These are phyloP conservation scores for Trametes hirsuta DNA, from an alignment of 1,284 basidiomycete genomes.

Conservation along the genomic window DNA sequence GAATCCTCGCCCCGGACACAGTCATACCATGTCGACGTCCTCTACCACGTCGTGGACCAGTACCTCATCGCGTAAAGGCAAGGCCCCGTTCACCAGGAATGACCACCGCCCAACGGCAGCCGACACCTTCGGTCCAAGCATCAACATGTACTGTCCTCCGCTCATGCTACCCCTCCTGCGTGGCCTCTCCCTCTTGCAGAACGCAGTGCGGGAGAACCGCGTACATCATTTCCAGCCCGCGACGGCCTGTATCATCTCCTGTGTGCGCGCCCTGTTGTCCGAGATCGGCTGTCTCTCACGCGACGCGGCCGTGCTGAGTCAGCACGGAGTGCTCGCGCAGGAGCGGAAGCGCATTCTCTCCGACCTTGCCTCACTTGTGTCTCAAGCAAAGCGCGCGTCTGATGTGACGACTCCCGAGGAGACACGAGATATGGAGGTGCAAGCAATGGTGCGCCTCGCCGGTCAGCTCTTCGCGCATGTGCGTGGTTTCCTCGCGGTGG, in stretches of 20 bases:
- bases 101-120: slow-evolving; percentile 51
- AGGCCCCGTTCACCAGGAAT: slow-evolving; percentile 36
- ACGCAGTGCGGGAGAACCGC: slow-evolving; percentile 78
- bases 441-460: slow-evolving; percentile 72
- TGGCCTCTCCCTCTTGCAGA: slow-evolving; percentile 84
- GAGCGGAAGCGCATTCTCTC: slow-evolving; percentile 86
- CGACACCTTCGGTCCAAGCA: slow-evolving; percentile 47
- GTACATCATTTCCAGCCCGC: slow-evolving; percentile 84
- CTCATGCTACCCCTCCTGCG: slow-evolving; percentile 82
- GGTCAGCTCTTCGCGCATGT: slow-evolving; percentile 78
- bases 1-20: slow-evolving; percentile 39
- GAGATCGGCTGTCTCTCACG: slow-evolving; percentile 87
- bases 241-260: slow-evolving; percentile 90
- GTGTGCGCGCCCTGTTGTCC: slow-evolving; percentile 88
- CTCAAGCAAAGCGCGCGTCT: slow-evolving; percentile 81
- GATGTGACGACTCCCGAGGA: slow-evolving; percentile 53
- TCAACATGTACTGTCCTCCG: slow-evolving; percentile 67
- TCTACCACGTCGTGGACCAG: slow-evolving; percentile 62
- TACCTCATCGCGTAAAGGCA: slow-evolving; percentile 39
- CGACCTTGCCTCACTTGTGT: slow-evolving; percentile 83
- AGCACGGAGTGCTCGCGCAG: slow-evolving; percentile 68
- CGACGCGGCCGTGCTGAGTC: slow-evolving; percentile 74
- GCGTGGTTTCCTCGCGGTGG: slow-evolving; percentile 70
- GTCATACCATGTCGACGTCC: slow-evolving; percentile 50
- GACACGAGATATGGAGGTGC: slow-evolving; percentile 59